Evolutionary conservation across 495 filamentous ascomycete genomes (phyloP), one percentile per base, ranked within the genome.

Genomic region (Clavariopsis aquatica): DNA sequence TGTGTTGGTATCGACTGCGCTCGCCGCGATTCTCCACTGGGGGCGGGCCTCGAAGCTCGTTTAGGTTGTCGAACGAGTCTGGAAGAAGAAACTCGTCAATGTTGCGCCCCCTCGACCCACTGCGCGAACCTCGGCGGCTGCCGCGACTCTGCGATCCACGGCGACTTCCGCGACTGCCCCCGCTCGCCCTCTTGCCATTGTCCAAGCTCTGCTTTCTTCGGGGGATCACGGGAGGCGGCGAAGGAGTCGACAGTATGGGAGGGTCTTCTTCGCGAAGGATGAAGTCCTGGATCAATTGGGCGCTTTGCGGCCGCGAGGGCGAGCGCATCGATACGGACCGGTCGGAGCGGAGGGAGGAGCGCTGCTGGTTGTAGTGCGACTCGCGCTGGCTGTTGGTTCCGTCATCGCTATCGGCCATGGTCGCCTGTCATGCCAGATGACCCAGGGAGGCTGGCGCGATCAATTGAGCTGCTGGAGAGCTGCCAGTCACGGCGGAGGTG

Each of bases 291-390:
- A 60, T 36, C 57, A 60, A 56, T 28, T 66, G 63, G 31, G 56
- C 17, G 47, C 60, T 64, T 38, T 45, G 59, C 6, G 60, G 60
- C 1, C 56, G 60, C 15, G 60, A 64, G 2, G 55, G 54, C 20
- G 61, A 51, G 23, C 45, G 55, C 6, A 62, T 5, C 17, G 66
- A 69, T 34, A 12, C 12, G 6, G 38, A 43, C 31, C 49, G 19
- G 41, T 65, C 67, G 43, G 67, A 69, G 23, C 62, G 67, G 29
- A 66, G 38, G 15, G 62, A 65, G 8, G 67, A 69, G 29, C 67
- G 67, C 62, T 70, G 67, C 58, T 66, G 67, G 57, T 58, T 65
- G 62, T 59, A 70, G 54, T 70, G 58, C 27, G 47, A 28, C 9
- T 70, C 67, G 43, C 67, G 57, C 41, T 27, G 57, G 34, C 49